Conservation (phyloP, 257 asterid genomes). For the Solanum rostratum region DNA sequence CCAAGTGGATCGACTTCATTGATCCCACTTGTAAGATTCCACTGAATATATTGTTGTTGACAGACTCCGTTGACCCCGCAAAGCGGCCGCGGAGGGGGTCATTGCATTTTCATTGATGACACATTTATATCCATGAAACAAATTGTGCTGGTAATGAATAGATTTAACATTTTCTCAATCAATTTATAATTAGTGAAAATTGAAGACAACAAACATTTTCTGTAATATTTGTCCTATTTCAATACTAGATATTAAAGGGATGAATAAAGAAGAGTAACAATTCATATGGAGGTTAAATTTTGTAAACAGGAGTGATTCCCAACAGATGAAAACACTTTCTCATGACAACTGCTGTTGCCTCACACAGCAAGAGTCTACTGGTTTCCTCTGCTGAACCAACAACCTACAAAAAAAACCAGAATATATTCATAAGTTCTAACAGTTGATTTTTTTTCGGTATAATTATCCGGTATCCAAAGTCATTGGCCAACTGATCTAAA, state of each 20-base stretch:
- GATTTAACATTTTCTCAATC: background rate
- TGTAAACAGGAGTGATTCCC: conserved; percentile 91
- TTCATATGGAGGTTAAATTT: conserved; percentile 26
- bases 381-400: conserved; percentile 72
- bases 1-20: background rate
- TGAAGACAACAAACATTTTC: background rate
- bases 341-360: conserved; percentile 94
- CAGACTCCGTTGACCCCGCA: too few species aligned
- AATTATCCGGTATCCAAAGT: background rate
- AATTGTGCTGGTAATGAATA: background rate
- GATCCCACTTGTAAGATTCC: background rate
- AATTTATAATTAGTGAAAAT: background rate
- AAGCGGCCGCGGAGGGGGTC: too few species aligned
- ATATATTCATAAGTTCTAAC: background rate
- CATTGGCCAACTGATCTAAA: background rate
- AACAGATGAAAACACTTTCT: conserved; percentile 74
- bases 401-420: conserved; percentile 29
- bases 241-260: background rate
- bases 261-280: background rate
- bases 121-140: too few species aligned
- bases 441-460: background rate
- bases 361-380: conserved; percentile 75
- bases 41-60: too few species aligned
- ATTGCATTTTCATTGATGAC: too few species aligned
- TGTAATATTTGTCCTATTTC: background rate